Evolutionary conservation across 2,329 filamentous ascomycete genomes (phyloP).

Genomic region (Chrysosporium keratinophilum): DNA sequence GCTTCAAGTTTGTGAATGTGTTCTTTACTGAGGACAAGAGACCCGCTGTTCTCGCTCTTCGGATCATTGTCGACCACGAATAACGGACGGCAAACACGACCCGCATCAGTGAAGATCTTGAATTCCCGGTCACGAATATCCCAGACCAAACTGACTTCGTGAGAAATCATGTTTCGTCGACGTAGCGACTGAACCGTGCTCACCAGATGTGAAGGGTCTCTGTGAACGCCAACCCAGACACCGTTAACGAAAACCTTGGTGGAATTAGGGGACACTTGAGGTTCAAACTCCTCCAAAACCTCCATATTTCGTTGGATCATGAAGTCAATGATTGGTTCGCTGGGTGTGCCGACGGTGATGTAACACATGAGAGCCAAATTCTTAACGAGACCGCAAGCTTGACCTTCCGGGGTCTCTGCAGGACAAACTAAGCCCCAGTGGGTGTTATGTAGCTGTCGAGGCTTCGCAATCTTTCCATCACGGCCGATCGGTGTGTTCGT

Average conservation of each 20-base stretch:
- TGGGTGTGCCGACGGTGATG: slow-evolving; percentile 87
- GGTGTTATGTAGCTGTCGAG: slow-evolving; percentile 93
- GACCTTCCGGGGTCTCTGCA: slow-evolving; percentile 93
- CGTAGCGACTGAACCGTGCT: slow-evolving; percentile 66
- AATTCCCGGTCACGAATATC: slow-evolving; percentile 97
- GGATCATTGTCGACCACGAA: slow-evolving; percentile 85
- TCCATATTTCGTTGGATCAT: slow-evolving; percentile 96
- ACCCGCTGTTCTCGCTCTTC: slow-evolving; percentile 63
- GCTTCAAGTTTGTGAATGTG: slow-evolving; percentile 66
- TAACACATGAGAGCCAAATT: slow-evolving; percentile 97
- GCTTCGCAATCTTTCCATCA: slow-evolving; percentile 97
- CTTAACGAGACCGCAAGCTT: slow-evolving; percentile 96
- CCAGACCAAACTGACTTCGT: slow-evolving; percentile 87
- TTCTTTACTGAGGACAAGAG: slow-evolving; percentile 73
- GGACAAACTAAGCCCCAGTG: slow-evolving; percentile 98
- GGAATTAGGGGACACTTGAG: slow-evolving; percentile 71
- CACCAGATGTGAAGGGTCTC: slow-evolving; percentile 77
- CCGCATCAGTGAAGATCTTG: slow-evolving; percentile 96
- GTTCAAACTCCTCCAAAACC: slow-evolving; percentile 88
- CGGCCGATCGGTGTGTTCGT: slow-evolving; percentile 97
- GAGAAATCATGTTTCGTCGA: slow-evolving; percentile 71
- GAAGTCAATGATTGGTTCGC: slow-evolving; percentile 83
- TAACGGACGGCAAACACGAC: slow-evolving; percentile 83
- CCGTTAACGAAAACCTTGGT: slow-evolving; percentile 98
- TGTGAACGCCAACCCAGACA: slow-evolving; percentile 92